These are phyloP conservation scores for Cercospora canescens DNA, from an alignment of 2,329 filamentous ascomycete species.

Conservation along the genomic window DNA sequence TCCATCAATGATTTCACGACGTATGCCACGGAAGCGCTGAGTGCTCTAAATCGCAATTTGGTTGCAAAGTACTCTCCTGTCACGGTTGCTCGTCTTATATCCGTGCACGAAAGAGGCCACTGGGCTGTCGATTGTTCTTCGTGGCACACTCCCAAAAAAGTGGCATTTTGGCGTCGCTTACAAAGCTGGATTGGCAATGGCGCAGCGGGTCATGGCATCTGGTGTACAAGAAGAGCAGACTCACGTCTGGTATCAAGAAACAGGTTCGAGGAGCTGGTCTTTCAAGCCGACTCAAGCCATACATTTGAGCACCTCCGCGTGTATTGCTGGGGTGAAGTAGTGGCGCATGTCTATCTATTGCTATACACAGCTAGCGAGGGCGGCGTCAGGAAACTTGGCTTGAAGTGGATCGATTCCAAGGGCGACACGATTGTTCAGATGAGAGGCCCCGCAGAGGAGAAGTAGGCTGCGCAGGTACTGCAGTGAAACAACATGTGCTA, in stretches of 20 bases:
- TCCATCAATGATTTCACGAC: slow-evolving; percentile 28
- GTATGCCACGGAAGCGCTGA: slow-evolving; percentile 33
- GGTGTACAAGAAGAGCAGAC: slow-evolving; percentile 46
- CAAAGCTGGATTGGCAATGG: slow-evolving; percentile 60
- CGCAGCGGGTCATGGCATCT: slow-evolving; percentile 67
- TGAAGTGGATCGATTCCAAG: slow-evolving; percentile 67
- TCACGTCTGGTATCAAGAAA: slow-evolving; percentile 11
- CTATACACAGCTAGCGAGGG: slow-evolving; percentile 71
- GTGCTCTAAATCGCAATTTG: slow-evolving; percentile 33
- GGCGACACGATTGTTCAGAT: slow-evolving; percentile 58
- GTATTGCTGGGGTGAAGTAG: slow-evolving; percentile 77
- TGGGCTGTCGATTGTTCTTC: slow-evolving; percentile 65
- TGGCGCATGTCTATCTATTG: slow-evolving; percentile 71
- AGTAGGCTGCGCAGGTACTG: background rate
- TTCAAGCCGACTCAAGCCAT: slow-evolving; percentile 20
- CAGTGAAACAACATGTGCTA: background rate
- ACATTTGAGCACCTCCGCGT: slow-evolving; percentile 53
- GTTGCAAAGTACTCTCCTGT: slow-evolving; percentile 36
- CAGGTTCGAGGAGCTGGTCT: background rate
- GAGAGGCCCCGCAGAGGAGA: slow-evolving; percentile 23
- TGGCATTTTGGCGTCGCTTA: slow-evolving; percentile 63
- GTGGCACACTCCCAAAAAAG: slow-evolving; percentile 55
- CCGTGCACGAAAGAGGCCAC: slow-evolving; percentile 70
- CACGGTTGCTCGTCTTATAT: slow-evolving; percentile 49
- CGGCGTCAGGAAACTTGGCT: slow-evolving; percentile 57